These are phyloP conservation scores for Colletotrichum sp. DNA, from an alignment of 2,329 filamentous ascomycete species.

Conservation along the genomic window DNA sequence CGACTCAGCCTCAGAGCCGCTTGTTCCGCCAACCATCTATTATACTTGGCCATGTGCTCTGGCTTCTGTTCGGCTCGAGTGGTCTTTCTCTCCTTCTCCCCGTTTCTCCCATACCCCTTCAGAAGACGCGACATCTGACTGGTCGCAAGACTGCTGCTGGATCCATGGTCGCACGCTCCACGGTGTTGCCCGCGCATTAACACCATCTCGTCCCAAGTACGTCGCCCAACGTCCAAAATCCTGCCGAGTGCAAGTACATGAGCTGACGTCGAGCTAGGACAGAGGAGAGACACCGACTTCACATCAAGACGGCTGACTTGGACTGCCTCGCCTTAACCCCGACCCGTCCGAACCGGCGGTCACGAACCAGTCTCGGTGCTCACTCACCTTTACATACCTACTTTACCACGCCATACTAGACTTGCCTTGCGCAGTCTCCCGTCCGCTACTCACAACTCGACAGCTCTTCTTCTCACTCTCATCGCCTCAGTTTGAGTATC, in stretches of 20 bases:
- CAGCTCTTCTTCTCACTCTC: not conserved
- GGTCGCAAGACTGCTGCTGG: not conserved
- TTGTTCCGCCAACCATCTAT: slow-evolving; percentile 21
- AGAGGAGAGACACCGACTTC: not conserved
- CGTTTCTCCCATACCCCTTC: not conserved
- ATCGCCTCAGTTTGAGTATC: not conserved
- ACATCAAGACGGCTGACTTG: not conserved
- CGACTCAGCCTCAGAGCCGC: slow-evolving; percentile 28
- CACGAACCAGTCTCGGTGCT: not conserved
- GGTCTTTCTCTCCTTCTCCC: not conserved
- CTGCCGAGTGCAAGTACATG: not conserved
- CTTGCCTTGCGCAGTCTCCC: not conserved
- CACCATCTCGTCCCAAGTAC: slow-evolving; percentile 2
- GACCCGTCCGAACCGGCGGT: slow-evolving; percentile 13
- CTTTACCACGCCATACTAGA: not conserved
- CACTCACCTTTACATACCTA: not conserved
- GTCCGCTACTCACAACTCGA: not conserved
- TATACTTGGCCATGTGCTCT: not conserved
- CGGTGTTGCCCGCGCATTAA: not conserved
- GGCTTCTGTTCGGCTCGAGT: not conserved
- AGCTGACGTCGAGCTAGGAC: not conserved
- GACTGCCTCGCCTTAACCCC: not conserved
- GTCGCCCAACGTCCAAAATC: not conserved
- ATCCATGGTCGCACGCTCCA: not conserved
- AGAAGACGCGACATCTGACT: not conserved